Base-by-base conservation (phyloP, 129 eudicot genomes). In the Lonicera japonica region DNA sequence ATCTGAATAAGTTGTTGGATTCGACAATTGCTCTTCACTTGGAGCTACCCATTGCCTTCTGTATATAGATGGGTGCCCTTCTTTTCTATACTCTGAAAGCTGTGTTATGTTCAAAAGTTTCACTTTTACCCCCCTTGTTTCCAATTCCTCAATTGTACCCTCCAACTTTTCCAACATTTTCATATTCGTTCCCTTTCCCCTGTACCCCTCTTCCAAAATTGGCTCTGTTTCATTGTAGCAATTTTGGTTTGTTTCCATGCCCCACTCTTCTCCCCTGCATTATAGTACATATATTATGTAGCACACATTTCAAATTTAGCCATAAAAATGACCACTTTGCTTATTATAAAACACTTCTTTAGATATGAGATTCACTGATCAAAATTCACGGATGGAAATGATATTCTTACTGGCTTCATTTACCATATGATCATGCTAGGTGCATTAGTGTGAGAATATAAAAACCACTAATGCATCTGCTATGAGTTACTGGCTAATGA, bases 191-290 rank as follows among this genome's bases (percentile, higher is more conserved):
- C 54, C 75, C 6, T 41, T 77, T 53, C 77, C 79, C 82, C 82
- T 67, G 25, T 71, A 81, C 13, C 63, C 74, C 40, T 73, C 76
- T 8, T 76, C 41, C 16, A 8, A 12, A 41, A 83, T 73, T 21
- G 86, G 90, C 51, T 79, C 80, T 4, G 71, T 76, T 73, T 79
- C 73, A 14, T 70, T 54, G 68, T 70, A 74, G 73, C 90, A 83
- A 21, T 70, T 63, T 7, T 48, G 39, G n/a, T 56, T 36, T 1
- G 18, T 11, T 13, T 54, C 50, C 18, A 20, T 53, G 24, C 75
- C 80, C 86, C 79, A 76, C 0, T 54, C 68, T 69, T 56, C 54
- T 10, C 68, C 74, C 40, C 86, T 81, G 79, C 67, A 70, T 38
- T 38, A 38, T 38, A 10, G 10, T 38, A 38, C 10, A 38, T 38